These are phyloP conservation scores for Fraxinus velutina DNA, from an alignment of 305 asterid genomes.

Conservation along the genomic window DNA sequence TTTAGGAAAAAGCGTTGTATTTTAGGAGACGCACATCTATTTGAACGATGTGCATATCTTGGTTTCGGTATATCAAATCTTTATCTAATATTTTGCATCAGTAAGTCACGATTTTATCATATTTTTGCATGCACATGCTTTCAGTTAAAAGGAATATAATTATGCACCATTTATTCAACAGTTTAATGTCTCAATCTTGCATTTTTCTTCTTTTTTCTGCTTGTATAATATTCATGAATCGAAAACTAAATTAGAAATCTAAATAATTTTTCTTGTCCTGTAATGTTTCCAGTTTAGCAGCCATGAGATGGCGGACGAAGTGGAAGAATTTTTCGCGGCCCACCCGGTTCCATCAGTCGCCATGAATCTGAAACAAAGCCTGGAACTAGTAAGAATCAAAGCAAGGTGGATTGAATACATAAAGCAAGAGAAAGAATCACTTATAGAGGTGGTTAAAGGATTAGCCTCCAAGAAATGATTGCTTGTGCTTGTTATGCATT, in stretches of 20 bases:
- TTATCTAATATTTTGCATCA: too few relatives aligned
- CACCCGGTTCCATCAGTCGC: slow-evolving; percentile 26
- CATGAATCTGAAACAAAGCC: slow-evolving; percentile 28
- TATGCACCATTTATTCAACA: too few relatives aligned
- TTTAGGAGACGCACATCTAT: neutral
- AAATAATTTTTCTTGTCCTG: neutral
- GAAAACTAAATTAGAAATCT: neutral
- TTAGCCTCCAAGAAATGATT: neutral
- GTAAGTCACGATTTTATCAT: too few relatives aligned
- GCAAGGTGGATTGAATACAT: slow-evolving; percentile 37
- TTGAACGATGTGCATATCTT: neutral
- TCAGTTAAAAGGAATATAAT: neutral
- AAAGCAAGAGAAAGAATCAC: slow-evolving; percentile 21
- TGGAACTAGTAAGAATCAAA: slow-evolving; percentile 37
- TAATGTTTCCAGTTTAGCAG: slow-evolving; percentile 31
- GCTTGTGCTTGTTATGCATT: neutral
- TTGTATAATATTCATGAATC: neutral
- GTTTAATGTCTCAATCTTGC: too few relatives aligned
- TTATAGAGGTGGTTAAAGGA: neutral
- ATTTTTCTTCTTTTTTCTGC: neutral
- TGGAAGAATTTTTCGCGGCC: slow-evolving; percentile 30
- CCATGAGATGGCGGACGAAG: slow-evolving; percentile 33
- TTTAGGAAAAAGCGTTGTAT: neutral
- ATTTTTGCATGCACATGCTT: neutral
- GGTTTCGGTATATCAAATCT: neutral